Conservation (phyloP, 495 filamentous ascomycete species). For the Cairneyella variabilis region DNA sequence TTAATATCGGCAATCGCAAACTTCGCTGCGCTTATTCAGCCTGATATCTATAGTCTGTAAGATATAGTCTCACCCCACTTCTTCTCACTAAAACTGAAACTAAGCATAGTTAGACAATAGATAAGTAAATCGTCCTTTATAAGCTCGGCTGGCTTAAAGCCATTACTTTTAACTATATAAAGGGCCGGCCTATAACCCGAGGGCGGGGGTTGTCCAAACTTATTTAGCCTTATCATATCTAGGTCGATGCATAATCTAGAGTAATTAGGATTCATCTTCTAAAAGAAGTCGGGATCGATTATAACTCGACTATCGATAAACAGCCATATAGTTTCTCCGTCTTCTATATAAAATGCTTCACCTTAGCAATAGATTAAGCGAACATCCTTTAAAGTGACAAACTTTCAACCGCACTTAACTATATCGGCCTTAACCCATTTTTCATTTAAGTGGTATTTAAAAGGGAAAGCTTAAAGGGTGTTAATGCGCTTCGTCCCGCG, state of each 20-base stretch:
- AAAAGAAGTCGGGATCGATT: constrained; percentile 17
- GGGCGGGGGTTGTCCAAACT: too few relatives aligned
- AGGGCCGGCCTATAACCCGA: not conserved
- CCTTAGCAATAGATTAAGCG: not conserved
- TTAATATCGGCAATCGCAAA: not conserved
- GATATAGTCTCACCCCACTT: not conserved
- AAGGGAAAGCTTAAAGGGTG: constrained; percentile 9
- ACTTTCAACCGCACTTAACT: constrained; percentile 10
- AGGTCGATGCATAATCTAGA: constrained; percentile 2
- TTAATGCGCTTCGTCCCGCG: constrained; percentile 15
- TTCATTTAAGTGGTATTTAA: constrained; percentile 4
- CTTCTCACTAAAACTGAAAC: not conserved
- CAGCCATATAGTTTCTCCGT: constrained; percentile 3
- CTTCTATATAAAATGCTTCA: constrained; percentile 7
- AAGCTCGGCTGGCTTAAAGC: not conserved
- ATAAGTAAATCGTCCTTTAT: not conserved
- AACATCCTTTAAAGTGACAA: not conserved
- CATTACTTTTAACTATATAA: not conserved
- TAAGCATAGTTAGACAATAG: not conserved
- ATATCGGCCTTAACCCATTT: constrained; percentile 1
- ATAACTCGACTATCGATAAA: constrained; percentile 18
- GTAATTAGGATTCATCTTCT: constrained; percentile 22
- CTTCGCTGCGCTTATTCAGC: not conserved
- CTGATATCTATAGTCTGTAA: not conserved
- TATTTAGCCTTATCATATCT: not conserved